These are phyloP conservation scores for Quercus tomentella DNA, from an alignment of 331 rosid species.

Conservation along the genomic window DNA sequence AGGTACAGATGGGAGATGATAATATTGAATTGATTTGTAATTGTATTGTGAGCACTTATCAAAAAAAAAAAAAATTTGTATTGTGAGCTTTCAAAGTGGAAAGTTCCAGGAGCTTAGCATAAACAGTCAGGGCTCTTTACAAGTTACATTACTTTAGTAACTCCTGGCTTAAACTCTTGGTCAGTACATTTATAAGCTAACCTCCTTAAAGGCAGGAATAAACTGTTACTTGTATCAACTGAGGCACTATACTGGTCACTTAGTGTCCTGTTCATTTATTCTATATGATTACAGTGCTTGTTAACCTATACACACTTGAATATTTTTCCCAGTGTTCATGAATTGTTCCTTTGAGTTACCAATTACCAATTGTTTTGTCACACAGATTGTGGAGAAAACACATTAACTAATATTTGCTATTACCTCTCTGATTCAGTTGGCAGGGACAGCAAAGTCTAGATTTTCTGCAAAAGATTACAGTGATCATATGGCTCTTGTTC, in stretches of 20 bases:
- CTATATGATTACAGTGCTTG: not conserved
- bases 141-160: not conserved
- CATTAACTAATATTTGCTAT: slow-evolving; percentile 1
- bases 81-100: not conserved
- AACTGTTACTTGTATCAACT: not conserved
- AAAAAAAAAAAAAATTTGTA: too few species aligned
- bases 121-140: not conserved
- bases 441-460: slow-evolving; percentile 96
- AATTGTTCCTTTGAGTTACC: slow-evolving; percentile 11
- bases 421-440: slow-evolving; percentile 58
- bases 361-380: not conserved
- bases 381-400: not conserved
- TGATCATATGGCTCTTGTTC: slow-evolving; percentile 99
- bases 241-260: not conserved
- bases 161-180: not conserved
- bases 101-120: not conserved
- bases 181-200: not conserved
- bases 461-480: slow-evolving; percentile 97
- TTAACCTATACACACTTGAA: not conserved
- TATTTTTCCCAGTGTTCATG: not conserved
- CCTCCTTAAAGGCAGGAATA: not conserved
- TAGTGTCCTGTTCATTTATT: slow-evolving; percentile 9
- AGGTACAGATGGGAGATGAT: not conserved
- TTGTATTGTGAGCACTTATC: not conserved
- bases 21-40: not conserved